Conservation (phyloP, 371 early-diverging fungal genomes). For the Gilbertella persicaria region DNA sequence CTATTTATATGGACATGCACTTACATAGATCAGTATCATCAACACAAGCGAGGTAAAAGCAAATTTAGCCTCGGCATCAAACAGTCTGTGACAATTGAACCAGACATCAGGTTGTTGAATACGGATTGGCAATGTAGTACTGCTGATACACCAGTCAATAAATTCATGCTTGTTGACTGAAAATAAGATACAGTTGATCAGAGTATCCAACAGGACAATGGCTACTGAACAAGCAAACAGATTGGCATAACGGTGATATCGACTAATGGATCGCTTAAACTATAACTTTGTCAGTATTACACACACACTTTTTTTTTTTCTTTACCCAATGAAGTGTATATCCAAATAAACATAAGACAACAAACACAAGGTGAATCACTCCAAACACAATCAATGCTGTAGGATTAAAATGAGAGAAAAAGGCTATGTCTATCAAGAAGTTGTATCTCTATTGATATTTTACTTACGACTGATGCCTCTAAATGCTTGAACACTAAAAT, state of each 20-base stretch:
- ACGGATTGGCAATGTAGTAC: neutral
- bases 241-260: constrained; percentile 10
- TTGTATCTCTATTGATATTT: neutral
- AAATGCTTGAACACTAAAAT: constrained; percentile 25
- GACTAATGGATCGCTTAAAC: neutral
- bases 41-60: constrained; percentile 3
- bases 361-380: constrained; percentile 24
- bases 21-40: constrained; percentile 15
- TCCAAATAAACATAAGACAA: constrained; percentile 17
- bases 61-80: constrained; percentile 5
- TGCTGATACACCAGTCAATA: neutral
- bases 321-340: constrained; percentile 8
- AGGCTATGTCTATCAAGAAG: constrained; percentile 17
- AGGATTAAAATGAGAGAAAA: constrained; percentile 21
- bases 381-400: constrained; percentile 25
- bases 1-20: too few relatives aligned
- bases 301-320: too few relatives aligned
- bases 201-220: constrained; percentile 1
- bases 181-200: constrained; percentile 9
- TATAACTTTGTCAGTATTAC: neutral
- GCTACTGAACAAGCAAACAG: constrained; percentile 8
- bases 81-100: constrained; percentile 11
- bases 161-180: constrained; percentile 5
- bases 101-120: neutral
- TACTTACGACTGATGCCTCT: constrained; percentile 23